Evolutionary conservation across 768 basidiomycete species (phyloP), one percentile per base, ranked within the genome.

Genomic region (Favolaschia claudopus): DNA sequence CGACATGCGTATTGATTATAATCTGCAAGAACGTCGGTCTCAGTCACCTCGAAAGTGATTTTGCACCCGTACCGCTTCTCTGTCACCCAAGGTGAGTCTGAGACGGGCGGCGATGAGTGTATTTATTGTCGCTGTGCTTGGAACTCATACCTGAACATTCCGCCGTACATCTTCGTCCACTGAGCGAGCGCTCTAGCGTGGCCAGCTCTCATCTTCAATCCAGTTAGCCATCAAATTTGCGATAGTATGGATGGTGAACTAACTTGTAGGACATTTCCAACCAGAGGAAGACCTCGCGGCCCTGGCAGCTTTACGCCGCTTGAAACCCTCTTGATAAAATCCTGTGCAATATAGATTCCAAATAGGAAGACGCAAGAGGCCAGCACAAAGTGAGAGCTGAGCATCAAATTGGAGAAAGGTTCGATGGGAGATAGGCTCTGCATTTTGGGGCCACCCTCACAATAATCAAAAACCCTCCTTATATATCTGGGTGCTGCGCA

Each of bases 201-300:
- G 7, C 57, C 57, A 9, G 57, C 42, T 39, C 57, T 51, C 49
- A 58, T 58, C 57, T 58, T n/a, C 7, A 33, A 14, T 10, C 3
- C 8, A 13, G 14, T 14, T 9, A 20, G 19, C 4, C 15, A 39
- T 24, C 4, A n/a, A 24, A 17, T 1, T 3, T 5, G 9, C 17
- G 17, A 29, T 15, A 22, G n/a, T 38, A 40, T 24, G 22, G 0
- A 2, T 31, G 46, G n/a, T n/a, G n/a, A n/a, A n/a, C n/a, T n/a
- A n/a, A 58, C 48, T 28, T 58, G 56, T 14, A 58, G 44, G 12
- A 58, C 47, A 25, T 58, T 58, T 32, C 56, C 56, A 12, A 58
- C 14, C 1, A 58, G 17, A 33, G 56, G 56, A 14, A 50, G 48
- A 8, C 56, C 56, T 13, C 19, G 10, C 6, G 56, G 56, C 8